Base-by-base conservation (phyloP, 2,329 filamentous ascomycete species). In the Trichoderma polysporum region DNA sequence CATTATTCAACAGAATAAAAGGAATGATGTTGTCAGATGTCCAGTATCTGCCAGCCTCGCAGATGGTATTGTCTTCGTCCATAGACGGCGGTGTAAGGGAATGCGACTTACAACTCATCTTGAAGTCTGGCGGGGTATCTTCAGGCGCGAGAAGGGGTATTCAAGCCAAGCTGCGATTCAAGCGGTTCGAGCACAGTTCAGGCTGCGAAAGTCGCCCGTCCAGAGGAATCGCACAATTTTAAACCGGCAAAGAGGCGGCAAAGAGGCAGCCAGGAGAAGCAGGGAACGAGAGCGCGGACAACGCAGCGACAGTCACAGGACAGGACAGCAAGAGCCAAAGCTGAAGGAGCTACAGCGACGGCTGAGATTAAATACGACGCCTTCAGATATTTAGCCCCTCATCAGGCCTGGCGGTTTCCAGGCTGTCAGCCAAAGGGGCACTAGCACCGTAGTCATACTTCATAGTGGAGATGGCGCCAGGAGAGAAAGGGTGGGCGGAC, bases 101-200 rank as follows among this genome's bases (percentile, higher is more conserved):
- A 8, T 22, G 50, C 31, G 53, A 79, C 79, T 79, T 73, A 80
- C 79, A 79, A 71, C 78, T 80, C 79, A 81, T 81, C 64, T 74
- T 74, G 70, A 57, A 56, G 45, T 13, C 61, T 69, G 52, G 68
- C 68, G 68, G 68, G 68, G 68, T 69, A 68, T 58, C 41, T 35
- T 3, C 4, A n/a, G 1, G 39, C 2, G 33, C 52, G 39, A 50
- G 53, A 41, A 50, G 62, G 4, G 41, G 39, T 29, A 57, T 41
- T 57, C 53, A 39, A 50, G 62, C 17, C 39, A 12, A 57, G 33
- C 35, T 39, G 62, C 29, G 41, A 31, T 58, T 57, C 39, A 10
- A 59, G 56, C 25, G n/a, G 13, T 13, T 33, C 39, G 10, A 50
- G 41, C 25, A 45, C 19, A 22, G 41, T 9, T 27, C 35, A 22